Evolutionary conservation across 2,329 filamentous ascomycete genomes (phyloP).

Genomic region (Allantophomopsis lycopodina): DNA sequence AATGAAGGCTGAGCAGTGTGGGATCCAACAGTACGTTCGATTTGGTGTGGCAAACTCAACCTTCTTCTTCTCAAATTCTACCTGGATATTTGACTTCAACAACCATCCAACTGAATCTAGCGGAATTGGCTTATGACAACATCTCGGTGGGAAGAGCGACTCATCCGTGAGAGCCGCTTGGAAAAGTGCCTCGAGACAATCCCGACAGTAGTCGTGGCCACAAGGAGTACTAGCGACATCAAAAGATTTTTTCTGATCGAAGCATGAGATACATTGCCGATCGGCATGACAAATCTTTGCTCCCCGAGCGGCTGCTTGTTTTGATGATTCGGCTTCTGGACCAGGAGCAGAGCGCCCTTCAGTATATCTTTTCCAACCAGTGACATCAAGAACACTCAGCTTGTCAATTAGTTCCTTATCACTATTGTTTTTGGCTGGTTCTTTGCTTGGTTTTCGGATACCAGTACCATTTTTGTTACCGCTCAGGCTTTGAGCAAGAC

Average conservation of each 20-base stretch:
- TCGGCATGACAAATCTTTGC: no score
- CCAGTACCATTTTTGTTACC: neutral
- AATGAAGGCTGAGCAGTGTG: conserved; percentile 32
- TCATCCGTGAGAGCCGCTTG: conserved; percentile 29
- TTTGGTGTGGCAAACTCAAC: conserved; percentile 32
- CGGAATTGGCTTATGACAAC: conserved; percentile 30
- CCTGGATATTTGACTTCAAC: conserved; percentile 21
- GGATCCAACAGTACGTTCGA: conserved; percentile 33
- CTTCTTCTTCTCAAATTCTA: conserved; percentile 27
- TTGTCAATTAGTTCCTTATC: conserved; percentile 4
- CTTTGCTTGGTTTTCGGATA: neutral
- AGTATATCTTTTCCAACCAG: conserved; percentile 3
- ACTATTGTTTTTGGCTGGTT: conserved; percentile 7
- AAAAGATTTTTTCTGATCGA: conserved; percentile 3
- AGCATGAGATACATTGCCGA: conserved; percentile 6
- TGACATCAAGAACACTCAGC: conserved; percentile 6
- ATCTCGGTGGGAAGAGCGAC: conserved; percentile 38
- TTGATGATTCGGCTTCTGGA: neutral
- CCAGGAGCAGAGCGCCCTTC: neutral
- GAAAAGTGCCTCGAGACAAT: conserved; percentile 32
- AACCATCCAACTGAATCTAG: conserved; percentile 19
- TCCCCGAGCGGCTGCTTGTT: neutral
- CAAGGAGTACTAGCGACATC: conserved; percentile 19
- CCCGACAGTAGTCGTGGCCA: conserved; percentile 34
- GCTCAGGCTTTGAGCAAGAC: conserved; percentile 3